These are phyloP conservation scores for Raffaelea ambrosiae DNA, from an alignment of 2,329 filamentous ascomycete species.

Conservation along the genomic window DNA sequence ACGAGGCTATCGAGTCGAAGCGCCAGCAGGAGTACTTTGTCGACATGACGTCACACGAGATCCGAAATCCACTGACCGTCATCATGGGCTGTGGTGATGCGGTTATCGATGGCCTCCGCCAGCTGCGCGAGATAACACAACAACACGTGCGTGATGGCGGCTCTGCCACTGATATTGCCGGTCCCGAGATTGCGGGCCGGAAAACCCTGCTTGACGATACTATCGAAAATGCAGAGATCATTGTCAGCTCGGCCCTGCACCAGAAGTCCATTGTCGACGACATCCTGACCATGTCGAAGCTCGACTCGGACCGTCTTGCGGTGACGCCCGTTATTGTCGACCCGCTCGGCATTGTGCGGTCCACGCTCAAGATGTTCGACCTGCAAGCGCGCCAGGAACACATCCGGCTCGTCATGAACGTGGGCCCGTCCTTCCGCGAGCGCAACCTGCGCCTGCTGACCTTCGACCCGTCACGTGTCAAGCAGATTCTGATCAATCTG, in stretches of 20 bases:
- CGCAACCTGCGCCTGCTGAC: constrained; percentile 56
- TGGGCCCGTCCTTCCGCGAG: constrained; percentile 51
- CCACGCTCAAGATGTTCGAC: constrained; percentile 70
- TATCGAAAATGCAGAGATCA: constrained; percentile 68
- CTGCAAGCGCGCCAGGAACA: constrained; percentile 62
- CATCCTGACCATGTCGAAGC: constrained; percentile 63
- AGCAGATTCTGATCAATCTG: constrained; percentile 73
- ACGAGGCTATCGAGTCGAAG: constrained; percentile 50
- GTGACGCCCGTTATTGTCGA: constrained; percentile 64
- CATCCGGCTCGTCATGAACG: constrained; percentile 56
- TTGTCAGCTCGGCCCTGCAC: constrained; percentile 68
- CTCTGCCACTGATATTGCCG: not conserved
- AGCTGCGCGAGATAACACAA: constrained; percentile 27
- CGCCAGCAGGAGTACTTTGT: constrained; percentile 75
- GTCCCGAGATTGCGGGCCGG: constrained; percentile 14
- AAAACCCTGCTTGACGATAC: constrained; percentile 45
- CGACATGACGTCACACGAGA: constrained; percentile 65
- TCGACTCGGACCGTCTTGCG: constrained; percentile 66
- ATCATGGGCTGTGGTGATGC: constrained; percentile 69
- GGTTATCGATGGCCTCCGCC: constrained; percentile 45
- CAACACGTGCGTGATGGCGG: not conserved
- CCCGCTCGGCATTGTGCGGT: constrained; percentile 56
- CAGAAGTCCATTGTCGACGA: constrained; percentile 75
- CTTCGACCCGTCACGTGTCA: constrained; percentile 64
- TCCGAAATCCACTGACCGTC: constrained; percentile 65